Base-by-base conservation (phyloP, 345 rosid genomes). In the Lagerstroemia speciosa region DNA sequence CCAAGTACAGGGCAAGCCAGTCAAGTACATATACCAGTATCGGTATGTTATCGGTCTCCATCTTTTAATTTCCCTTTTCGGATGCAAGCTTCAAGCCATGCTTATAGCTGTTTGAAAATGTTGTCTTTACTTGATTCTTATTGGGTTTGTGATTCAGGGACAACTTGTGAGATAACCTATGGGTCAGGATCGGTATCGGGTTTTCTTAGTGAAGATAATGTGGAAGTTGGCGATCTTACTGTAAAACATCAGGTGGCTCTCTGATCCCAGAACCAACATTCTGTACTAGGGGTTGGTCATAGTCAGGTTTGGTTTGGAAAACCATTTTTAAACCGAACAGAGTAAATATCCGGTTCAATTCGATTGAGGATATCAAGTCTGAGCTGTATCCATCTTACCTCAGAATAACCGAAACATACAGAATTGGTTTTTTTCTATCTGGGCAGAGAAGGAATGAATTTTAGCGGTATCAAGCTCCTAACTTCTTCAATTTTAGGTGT, bases 181-280 rank as follows among this genome's bases (percentile, higher is more conserved):
- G 97, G 97, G 27, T 84, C 88, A 43, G 92, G 97, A 43, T 82
- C 91, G 0, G 78, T 91, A 70, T 75, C 86, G 57, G 97, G 97
- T 45, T 84, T 91, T 83, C 80, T 85, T 62, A 89, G 97, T 71
- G 81, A 85, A 76, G 97, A 91, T 64, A 85, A 80, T 70, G 85
- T 89, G 69, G 67, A 76, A 82, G 81, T 91, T 55, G 97, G 95
- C 48, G 78, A 76, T 69, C 82, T 91, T 66, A 76, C 81, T 24
- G 84, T 91, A 46, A 83, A 78, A 64, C 77, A 87, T 78, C 97
- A 91, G 81, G 95, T 91, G 17, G 45, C 78, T 64, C 61, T 48
- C 31, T 37, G 22, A 32, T 48, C 37, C 12, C 62, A 41, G 46
- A 41, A 41, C 2, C 32, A n/a, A n/a, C n/a, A n/a, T n/a, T n/a